Conservation (phyloP, 441 rosid genomes). For the Flueggea neowawraea region DNA sequence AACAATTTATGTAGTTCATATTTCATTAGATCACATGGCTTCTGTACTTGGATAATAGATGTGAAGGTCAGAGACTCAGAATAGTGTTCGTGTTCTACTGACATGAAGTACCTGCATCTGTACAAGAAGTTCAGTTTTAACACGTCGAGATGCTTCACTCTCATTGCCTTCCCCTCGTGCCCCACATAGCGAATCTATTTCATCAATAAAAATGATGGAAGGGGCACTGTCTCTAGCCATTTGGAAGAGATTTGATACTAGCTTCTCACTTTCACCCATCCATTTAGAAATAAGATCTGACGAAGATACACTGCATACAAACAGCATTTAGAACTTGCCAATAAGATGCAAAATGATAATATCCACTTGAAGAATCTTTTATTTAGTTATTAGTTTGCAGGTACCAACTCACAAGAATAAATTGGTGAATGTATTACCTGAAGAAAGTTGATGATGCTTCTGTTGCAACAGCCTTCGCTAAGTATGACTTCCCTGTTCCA, state of each 20-base stretch:
- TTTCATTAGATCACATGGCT: no score
- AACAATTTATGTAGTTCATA: no score
- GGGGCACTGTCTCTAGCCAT: slow-evolving; percentile 96
- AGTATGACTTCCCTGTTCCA: slow-evolving; percentile 93
- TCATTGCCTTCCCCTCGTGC: slow-evolving; percentile 94
- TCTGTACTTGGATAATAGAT: no score
- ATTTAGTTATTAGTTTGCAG: not conserved
- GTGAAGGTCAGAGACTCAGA: not conserved
- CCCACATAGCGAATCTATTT: slow-evolving; percentile 93
- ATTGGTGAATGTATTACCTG: slow-evolving; percentile 42
- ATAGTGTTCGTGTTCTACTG: not conserved
- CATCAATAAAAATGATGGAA: slow-evolving; percentile 86
- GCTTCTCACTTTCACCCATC: slow-evolving; percentile 99
- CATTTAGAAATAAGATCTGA: slow-evolving; percentile 96
- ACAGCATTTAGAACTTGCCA: not conserved
- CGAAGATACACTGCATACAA: slow-evolving; percentile 63
- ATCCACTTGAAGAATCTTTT: not conserved
- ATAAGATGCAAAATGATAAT: not conserved
- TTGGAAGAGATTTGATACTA: slow-evolving; percentile 87
- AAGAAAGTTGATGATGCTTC: slow-evolving; percentile 96
- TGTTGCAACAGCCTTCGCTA: slow-evolving; percentile 97
- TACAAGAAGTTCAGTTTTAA: slow-evolving; percentile 95
- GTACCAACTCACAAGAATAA: not conserved
- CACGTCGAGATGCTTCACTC: slow-evolving; percentile 94
- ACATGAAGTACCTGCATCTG: slow-evolving; percentile 79